A percentile compares a stretch with the other conserved stretches of the same genome.
These are phyloP conservation scores for Colletotrichum cuscutae DNA, from an alignment of 2,329 filamentous ascomycete genomes.

Conservation along the genomic window DNA sequence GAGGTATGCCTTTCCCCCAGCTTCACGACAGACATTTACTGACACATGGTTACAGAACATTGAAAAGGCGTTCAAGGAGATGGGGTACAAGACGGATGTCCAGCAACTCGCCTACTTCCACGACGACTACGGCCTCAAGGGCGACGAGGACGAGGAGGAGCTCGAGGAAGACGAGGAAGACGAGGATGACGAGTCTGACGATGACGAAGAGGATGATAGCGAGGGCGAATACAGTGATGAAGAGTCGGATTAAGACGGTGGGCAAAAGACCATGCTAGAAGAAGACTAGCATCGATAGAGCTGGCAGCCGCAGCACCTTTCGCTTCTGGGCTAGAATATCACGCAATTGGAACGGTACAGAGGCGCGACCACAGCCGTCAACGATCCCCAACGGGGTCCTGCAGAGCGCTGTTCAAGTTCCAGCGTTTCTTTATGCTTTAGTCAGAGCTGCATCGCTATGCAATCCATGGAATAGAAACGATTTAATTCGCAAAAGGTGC, in stretches of 20 bases:
- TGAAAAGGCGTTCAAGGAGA: constrained; percentile 76
- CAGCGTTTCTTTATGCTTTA: too few species aligned
- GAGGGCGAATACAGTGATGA: constrained; percentile 53
- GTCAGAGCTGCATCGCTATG: too few species aligned
- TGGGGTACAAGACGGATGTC: constrained; percentile 82
- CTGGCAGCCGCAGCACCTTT: neutral
- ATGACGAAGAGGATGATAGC: constrained; percentile 60
- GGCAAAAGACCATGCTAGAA: neutral
- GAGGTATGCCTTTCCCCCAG: constrained; percentile 54
- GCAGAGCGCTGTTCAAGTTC: too few species aligned
- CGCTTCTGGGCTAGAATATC: neutral
- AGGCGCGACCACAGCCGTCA: too few species aligned
- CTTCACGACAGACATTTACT: neutral
- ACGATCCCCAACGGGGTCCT: too few species aligned
- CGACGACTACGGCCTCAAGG: constrained; percentile 87
- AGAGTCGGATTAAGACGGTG: constrained; percentile 37
- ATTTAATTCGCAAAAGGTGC: neutral
- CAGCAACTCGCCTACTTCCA: constrained; percentile 83
- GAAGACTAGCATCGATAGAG: constrained; percentile 9
- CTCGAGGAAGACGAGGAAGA: constrained; percentile 61
- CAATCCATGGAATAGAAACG: neutral
- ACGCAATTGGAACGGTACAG: too few species aligned
- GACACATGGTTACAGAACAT: constrained; percentile 66
- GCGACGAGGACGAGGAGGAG: constrained; percentile 68
- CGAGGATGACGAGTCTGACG: constrained; percentile 67